Percentiles rank a stretch among this genome's conserved stretches.
These are phyloP conservation scores for Papiliotrema flavescens DNA, from an alignment of 1,284 basidiomycete genomes.

Conservation along the genomic window DNA sequence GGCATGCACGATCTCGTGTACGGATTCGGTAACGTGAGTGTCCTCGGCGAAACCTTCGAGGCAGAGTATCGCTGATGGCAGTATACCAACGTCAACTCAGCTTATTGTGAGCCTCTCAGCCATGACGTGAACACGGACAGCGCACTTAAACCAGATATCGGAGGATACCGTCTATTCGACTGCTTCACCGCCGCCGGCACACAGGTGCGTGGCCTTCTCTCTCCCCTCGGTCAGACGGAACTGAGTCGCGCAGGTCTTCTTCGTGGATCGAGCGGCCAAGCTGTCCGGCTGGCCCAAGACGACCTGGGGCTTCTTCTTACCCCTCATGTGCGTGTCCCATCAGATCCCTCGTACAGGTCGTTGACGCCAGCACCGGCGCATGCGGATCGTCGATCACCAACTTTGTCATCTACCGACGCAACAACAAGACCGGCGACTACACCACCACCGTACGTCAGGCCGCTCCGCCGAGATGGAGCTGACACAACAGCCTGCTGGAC, in stretches of 20 bases:
- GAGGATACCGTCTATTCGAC: not conserved
- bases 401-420: not conserved
- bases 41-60: not conserved
- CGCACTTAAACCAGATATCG: not conserved
- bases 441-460: no score
- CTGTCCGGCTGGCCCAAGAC: not conserved
- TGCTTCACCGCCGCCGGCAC: not conserved
- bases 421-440: no score
- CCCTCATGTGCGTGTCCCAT: not conserved
- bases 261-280: not conserved
- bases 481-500: not conserved
- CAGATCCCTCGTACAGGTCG: no score
- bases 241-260: not conserved
- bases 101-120: not conserved
- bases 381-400: not conserved
- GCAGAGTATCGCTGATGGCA: not conserved
- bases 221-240: not conserved
- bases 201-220: not conserved
- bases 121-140: not conserved
- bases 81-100: not conserved
- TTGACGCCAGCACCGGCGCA: not conserved
- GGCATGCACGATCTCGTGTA: not conserved
- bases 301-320: not conserved
- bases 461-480: no score
- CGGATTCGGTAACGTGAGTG: not conserved